These are phyloP conservation scores for Coleophoma crateriformis DNA, from an alignment of 2,329 filamentous ascomycete species.

Conservation along the genomic window DNA sequence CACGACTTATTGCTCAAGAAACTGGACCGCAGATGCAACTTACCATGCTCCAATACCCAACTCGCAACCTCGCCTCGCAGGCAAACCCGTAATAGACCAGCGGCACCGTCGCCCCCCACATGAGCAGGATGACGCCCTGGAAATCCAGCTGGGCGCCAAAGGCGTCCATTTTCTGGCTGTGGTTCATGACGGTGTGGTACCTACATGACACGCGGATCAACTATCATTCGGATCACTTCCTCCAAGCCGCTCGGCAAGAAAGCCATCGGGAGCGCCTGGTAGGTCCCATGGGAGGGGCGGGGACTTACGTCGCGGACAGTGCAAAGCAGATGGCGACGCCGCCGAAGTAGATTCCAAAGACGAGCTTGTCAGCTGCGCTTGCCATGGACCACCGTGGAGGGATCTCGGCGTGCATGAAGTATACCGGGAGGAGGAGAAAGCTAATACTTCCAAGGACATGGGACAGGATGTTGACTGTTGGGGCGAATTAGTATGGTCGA, in stretches of 20 bases:
- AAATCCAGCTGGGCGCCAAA: conserved; percentile 56
- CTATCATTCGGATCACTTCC: too few relatives aligned
- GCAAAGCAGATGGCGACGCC: conserved; percentile 40
- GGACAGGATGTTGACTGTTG: conserved; percentile 40
- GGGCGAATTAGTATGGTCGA: not conserved
- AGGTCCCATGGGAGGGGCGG: not conserved
- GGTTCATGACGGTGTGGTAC: conserved; percentile 52
- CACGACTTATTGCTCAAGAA: too few relatives aligned
- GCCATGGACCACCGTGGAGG: conserved; percentile 30
- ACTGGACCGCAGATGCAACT: not conserved
- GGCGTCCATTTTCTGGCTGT: conserved; percentile 40
- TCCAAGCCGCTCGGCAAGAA: too few relatives aligned
- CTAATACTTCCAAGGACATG: conserved; percentile 35
- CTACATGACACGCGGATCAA: conserved; percentile 21
- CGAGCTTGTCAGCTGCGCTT: conserved; percentile 31
- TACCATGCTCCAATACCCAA: conserved; percentile 31
- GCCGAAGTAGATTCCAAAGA: conserved; percentile 36
- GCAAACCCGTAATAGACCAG: conserved; percentile 51
- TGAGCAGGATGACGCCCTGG: conserved; percentile 54
- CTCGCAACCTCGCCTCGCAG: conserved; percentile 26
- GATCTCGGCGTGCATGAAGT: conserved; percentile 30
- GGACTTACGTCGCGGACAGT: conserved; percentile 35
- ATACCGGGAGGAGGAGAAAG: conserved; percentile 32
- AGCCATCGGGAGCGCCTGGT: too few relatives aligned
- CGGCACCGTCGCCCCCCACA: conserved; percentile 56